A percentile compares a stretch with the other conserved stretches of the same genome.
Evolutionary conservation across 1,284 basidiomycete genomes (phyloP).

Genomic region (Leccinum insolens): DNA sequence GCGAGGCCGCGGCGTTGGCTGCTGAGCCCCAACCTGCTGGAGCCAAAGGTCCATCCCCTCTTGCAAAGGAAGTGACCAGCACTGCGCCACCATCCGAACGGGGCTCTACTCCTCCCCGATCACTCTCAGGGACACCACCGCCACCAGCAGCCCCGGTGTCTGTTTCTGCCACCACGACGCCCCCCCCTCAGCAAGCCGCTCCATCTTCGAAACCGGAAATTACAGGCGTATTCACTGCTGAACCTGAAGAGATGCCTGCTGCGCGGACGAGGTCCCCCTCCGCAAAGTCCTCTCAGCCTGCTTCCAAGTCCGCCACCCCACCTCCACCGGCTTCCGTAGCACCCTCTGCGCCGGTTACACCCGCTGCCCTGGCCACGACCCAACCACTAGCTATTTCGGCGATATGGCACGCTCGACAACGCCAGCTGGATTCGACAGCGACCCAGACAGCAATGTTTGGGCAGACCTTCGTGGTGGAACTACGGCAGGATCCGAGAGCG

Average conservation of each 20-base stretch:
- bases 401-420: conserved; percentile 33
- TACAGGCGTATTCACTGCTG: conserved; percentile 27
- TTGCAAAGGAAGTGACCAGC: conserved; percentile 27
- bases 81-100: conserved; percentile 19
- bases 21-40: conserved; percentile 27
- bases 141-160: conserved; percentile 17
- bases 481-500: conserved; percentile 20
- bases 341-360: conserved; percentile 27
- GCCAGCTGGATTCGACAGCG: conserved; percentile 24
- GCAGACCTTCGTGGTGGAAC: conserved; percentile 18
- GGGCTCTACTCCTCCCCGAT: conserved; percentile 22
- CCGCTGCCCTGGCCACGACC: conserved; percentile 20
- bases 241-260: conserved; percentile 31
- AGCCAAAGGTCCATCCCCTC: conserved; percentile 32
- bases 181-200: conserved; percentile 10
- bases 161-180: conserved; percentile 14
- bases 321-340: conserved; percentile 17
- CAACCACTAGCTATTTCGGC: conserved; percentile 24
- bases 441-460: conserved; percentile 33
- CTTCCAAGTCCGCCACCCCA: conserved; percentile 22
- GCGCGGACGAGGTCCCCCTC: conserved; percentile 8
- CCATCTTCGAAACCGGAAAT: conserved; percentile 15
- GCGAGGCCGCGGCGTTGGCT: conserved; percentile 46
- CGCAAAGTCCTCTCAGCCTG: conserved; percentile 16
- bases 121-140: conserved; percentile 21